A percentile compares a stretch with the other conserved stretches of the same genome.
Evolutionary conservation across 495 filamentous ascomycete genomes (phyloP).

Genomic region (Penicillium argentinense): DNA sequence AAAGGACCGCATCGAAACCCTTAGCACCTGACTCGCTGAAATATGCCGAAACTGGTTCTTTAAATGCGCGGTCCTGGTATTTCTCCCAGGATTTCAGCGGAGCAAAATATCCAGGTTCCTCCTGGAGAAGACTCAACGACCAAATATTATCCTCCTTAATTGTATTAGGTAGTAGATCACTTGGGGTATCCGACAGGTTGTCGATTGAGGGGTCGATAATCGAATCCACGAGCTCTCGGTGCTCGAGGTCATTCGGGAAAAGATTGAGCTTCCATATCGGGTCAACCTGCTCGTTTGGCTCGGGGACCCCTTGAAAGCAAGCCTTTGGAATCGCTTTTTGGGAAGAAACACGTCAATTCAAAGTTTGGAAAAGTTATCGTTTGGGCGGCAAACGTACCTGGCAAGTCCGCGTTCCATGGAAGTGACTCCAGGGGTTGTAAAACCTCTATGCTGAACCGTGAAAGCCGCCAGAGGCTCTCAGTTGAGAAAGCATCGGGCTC

Average conservation of each 20-base stretch:
- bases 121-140: conserved; percentile 34
- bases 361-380: neutral
- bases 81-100: conserved; percentile 72
- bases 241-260: conserved; percentile 25
- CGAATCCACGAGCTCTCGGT: conserved; percentile 20
- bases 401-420: conserved; percentile 35
- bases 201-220: conserved; percentile 35
- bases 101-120: conserved; percentile 15
- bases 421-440: conserved; percentile 39
- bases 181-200: conserved; percentile 12
- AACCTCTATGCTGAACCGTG: conserved; percentile 43
- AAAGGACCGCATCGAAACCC: conserved; percentile 69
- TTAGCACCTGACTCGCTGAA: conserved; percentile 74
- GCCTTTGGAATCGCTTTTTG: conserved; percentile 34
- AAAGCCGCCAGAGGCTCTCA: conserved; percentile 62
- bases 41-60: conserved; percentile 57
- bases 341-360: neutral
- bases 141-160: conserved; percentile 54
- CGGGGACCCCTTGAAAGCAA: conserved; percentile 22
- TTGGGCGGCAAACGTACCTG: conserved; percentile 28
- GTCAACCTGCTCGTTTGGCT: conserved; percentile 22
- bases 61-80: conserved; percentile 48
- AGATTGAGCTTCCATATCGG: conserved; percentile 36
- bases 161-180: conserved; percentile 10
- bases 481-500: conserved; percentile 66